phyloP scores from a whole-genome alignment of 495 filamentous ascomycete genomes.

The Aspergillus ostianus region DNA sequence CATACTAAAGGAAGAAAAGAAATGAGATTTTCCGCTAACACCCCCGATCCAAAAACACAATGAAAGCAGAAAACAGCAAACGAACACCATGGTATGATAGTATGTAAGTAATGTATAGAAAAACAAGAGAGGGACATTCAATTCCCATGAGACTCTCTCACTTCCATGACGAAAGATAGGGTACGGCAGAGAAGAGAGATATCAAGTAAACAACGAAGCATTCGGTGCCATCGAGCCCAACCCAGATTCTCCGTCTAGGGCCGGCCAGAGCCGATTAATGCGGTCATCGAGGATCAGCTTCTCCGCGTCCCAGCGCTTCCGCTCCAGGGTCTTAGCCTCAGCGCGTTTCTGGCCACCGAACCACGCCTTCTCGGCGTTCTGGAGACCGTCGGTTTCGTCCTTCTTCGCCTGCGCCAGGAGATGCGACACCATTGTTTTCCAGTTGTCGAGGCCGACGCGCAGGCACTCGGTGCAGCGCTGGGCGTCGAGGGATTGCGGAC shows the following conservation, averaged over 20 bases:
- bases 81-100: too few species aligned
- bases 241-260: conserved; percentile 33
- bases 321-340: conserved; percentile 27
- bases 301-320: conserved; percentile 43
- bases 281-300: conserved; percentile 42
- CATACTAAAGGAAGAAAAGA: too few species aligned
- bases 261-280: conserved; percentile 27
- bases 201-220: conserved; percentile 39
- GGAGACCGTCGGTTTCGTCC: conserved; percentile 36
- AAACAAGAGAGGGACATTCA: not conserved
- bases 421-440: conserved; percentile 65
- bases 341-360: conserved; percentile 45
- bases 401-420: conserved; percentile 53
- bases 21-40: too few species aligned
- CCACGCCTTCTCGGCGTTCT: conserved; percentile 42
- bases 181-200: not conserved
- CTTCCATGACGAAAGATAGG: conserved; percentile 1
- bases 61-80: not conserved
- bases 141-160: not conserved
- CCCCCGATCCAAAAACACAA: not conserved
- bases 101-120: too few species aligned
- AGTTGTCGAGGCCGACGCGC: conserved; percentile 67
- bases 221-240: conserved; percentile 33
- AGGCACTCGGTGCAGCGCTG: conserved; percentile 71
- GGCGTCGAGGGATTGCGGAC: conserved; percentile 39